Percentiles rank a stretch among this genome's conserved stretches.
phyloP scores from a whole-genome alignment of 1,284 basidiomycete genomes.

The Sporisorium sorghi region DNA sequence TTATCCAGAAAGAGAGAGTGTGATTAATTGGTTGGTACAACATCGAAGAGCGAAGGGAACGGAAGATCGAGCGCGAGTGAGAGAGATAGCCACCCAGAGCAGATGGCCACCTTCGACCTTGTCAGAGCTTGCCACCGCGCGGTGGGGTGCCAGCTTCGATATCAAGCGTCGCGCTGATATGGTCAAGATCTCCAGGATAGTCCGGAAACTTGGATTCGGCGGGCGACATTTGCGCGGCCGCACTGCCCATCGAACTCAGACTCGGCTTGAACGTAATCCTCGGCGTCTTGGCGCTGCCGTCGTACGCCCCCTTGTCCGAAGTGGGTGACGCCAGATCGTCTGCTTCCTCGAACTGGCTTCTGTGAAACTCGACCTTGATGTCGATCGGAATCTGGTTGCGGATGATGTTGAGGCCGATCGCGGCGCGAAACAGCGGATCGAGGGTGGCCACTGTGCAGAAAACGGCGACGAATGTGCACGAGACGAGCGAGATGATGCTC shows the following conservation, averaged over 20 bases:
- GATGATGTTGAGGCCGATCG: conserved; percentile 25
- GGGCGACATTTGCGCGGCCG: background rate
- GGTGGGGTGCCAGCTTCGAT: background rate
- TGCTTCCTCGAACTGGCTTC: conserved; percentile 8
- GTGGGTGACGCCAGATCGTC: no score
- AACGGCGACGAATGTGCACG: conserved; percentile 16
- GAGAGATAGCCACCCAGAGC: background rate
- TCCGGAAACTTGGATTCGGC: background rate
- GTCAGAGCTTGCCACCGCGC: background rate
- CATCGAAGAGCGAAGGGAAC: no score
- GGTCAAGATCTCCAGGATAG: background rate
- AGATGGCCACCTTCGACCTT: no score
- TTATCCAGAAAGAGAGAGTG: background rate
- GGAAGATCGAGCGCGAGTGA: no score
- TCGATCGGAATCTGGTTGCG: conserved; percentile 12
- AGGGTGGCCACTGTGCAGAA: conserved; percentile 29
- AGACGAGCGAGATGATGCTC: conserved; percentile 7
- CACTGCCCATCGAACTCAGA: background rate
- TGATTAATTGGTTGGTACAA: background rate
- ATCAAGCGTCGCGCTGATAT: background rate
- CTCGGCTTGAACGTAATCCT: background rate
- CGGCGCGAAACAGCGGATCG: conserved; percentile 37
- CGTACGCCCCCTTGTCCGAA: background rate
- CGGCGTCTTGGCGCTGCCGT: background rate
- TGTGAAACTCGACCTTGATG: conserved; percentile 12